Base-by-base conservation (phyloP, 2,329 filamentous ascomycete genomes). In the Aspergillus aculeatus region DNA sequence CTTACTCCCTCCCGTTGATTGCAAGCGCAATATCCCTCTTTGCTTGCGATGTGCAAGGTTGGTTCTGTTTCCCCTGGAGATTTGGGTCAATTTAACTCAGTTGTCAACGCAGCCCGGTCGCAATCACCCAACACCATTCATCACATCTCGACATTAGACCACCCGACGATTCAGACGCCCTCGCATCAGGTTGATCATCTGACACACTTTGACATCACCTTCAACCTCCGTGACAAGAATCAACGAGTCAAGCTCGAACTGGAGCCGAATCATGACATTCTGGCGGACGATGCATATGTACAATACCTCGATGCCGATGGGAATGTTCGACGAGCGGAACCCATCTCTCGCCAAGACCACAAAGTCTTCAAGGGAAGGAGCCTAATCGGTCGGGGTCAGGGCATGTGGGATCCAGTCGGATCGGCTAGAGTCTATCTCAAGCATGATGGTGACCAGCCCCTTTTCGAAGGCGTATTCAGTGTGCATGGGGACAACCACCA, bases 391-490 rank as follows among this genome's bases (percentile, higher is more conserved):
- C 83, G 84, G 23, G 78, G 82, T 5, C 83, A 82, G 54, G 81
- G 84, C 9, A 84, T 86, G 65, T 98, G 92, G 91, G 86, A 86
- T 57, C 86, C 89, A 64, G 89, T 88, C 16, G 95, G 95, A 49
- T 97, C 91, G 91, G 91, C 94, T 48, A 84, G 95, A 59, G 86
- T 98, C 62, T 86, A 88, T 51, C 81, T 99, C 11, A 84, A 86
- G 67, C 82, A 83, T 63, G 95, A 99, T 77, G 95, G 95, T 2
- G 75, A 81, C 47, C 73, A 84, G 16, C 95, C 95, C 23, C 76
- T 96, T 31, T 99, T 99, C 67, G 91, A 97, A 75, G 95, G 95
- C 56, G 89, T 89, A 2, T 97, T 98, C 73, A 87, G 89, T 35
- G 78, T 98, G 41, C 80, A 90, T 69, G 86, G 89, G 58, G 87